Evolutionary conservation across 2,329 filamentous ascomycete genomes (phyloP), one percentile per base, ranked within the genome.

Genomic region (Chaetomiaceae sp.): DNA sequence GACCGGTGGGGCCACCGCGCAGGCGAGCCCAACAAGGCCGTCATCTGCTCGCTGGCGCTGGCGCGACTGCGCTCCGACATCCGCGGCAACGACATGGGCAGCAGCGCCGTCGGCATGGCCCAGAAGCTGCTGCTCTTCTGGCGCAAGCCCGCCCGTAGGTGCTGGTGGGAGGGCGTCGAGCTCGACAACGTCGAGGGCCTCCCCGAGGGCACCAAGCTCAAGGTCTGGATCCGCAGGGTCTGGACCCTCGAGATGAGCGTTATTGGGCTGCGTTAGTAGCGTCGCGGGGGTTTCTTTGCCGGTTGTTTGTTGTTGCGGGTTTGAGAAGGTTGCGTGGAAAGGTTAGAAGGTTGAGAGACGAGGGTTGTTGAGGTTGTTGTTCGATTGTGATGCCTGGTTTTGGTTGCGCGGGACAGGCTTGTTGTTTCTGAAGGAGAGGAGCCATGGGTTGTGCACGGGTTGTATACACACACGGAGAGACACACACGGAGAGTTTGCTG

Each of bases 161-260:
- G 93, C 75, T 99, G 93, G 93, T 99, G 93, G 93, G 93, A 99
- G 68, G 93, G 93, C 20, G 87, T 99, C 33, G 91, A 97, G 68
- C 76, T 99, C 39, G 82, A 93, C 16, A 78, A 88, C 58, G 87
- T 99, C 12, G 89, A 95, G 44, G 93, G 93, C 13, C 86, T 97
- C 7, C 83, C 53, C 35, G 49, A 52, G 38, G 61, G 61, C 23
- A 51, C 57, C 51, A 89, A 85, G 67, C 77, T 99, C 60, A 99
- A 99, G 72, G 90, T 99, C 52, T 99, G 93, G 93, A 97, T 99
- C 67, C 80, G 93, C 65, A 82, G 93, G 63, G 93, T 99, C 53
- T 99, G 93, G 93, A 99, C 93, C 53, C 78, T 99, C 53, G 93
- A 99, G 76, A 99, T 99, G 89, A 93, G 88, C 66, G 89, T 93